These are phyloP conservation scores for Exophiala phaeomuriformis DNA, from an alignment of 2,329 filamentous ascomycete species.

Conservation along the genomic window DNA sequence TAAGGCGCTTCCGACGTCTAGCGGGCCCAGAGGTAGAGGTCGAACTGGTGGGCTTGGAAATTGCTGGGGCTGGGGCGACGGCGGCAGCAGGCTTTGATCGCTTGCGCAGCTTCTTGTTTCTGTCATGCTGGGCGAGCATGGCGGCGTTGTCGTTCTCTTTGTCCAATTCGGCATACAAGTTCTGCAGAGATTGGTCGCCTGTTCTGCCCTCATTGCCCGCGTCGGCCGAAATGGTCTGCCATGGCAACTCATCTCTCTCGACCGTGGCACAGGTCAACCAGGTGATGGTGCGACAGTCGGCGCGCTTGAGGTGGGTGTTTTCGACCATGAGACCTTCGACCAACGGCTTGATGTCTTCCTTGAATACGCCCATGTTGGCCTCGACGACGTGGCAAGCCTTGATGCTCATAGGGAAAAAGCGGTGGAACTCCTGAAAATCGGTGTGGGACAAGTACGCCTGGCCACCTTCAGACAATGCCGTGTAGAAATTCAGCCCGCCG, in stretches of 20 bases:
- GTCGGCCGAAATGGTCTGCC: slow-evolving; percentile 24
- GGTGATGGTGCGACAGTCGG: slow-evolving; percentile 30
- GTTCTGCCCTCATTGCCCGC: not conserved
- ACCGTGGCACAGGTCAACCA: slow-evolving; percentile 43
- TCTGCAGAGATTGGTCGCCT: not conserved
- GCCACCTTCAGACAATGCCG: slow-evolving; percentile 35
- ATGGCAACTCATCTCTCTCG: slow-evolving; percentile 37
- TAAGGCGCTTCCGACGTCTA: slow-evolving; percentile 6
- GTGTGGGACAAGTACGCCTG: slow-evolving; percentile 39
- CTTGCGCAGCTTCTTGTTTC: not conserved
- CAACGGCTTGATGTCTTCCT: slow-evolving; percentile 33
- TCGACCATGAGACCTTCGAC: slow-evolving; percentile 35
- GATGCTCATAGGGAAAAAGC: slow-evolving; percentile 29
- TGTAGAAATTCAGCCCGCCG: slow-evolving; percentile 43
- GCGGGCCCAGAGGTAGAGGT: not conserved
- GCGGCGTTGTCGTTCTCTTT: slow-evolving; percentile 1
- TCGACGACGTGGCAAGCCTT: slow-evolving; percentile 29
- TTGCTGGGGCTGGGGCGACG: not conserved
- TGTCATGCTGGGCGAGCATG: not conserved
- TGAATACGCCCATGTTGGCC: slow-evolving; percentile 33
- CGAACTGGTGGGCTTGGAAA: not conserved
- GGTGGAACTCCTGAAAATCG: slow-evolving; percentile 28
- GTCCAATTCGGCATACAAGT: slow-evolving; percentile 6
- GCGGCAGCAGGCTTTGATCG: not conserved
- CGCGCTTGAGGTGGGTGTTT: slow-evolving; percentile 36